Conservation (phyloP, 768 basidiomycete species). For the Neoboletus magnificus region DNA sequence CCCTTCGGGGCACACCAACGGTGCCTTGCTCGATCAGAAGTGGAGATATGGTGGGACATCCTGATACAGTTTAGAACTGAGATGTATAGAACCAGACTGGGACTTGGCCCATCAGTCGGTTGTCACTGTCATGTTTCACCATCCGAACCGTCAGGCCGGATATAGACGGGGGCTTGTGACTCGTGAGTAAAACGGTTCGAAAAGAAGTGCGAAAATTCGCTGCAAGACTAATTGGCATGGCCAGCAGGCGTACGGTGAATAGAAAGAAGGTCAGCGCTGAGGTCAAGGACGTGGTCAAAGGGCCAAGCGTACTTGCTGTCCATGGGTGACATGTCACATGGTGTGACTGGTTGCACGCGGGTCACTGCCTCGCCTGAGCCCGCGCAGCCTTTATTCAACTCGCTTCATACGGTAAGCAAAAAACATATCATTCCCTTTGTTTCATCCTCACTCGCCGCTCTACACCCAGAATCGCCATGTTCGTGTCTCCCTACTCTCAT, state of each 20-base stretch:
- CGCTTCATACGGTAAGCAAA: slow-evolving; percentile 21
- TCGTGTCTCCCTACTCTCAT: slow-evolving; percentile 15
- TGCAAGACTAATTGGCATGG: neutral
- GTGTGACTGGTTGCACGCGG: slow-evolving; percentile 13
- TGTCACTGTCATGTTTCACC: neutral
- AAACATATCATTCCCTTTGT: neutral
- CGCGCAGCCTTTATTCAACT: slow-evolving; percentile 23
- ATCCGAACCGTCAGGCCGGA: neutral
- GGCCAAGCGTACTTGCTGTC: neutral
- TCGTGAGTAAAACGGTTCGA: too few relatives aligned
- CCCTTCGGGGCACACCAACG: neutral
- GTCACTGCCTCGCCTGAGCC: slow-evolving; percentile 10
- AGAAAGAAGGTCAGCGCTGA: neutral
- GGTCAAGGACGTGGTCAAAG: neutral
- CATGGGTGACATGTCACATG: slow-evolving; percentile 18
- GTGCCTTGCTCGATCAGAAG: neutral
- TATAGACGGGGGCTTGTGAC: neutral
- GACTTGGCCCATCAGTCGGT: neutral
- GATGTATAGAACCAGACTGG: neutral
- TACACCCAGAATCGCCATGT: slow-evolving; percentile 23
- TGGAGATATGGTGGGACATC: too few relatives aligned
- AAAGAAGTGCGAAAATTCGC: neutral
- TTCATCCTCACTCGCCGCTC: neutral
- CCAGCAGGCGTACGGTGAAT: neutral
- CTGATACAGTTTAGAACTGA: too few relatives aligned